Percentiles rank a stretch among this genome's conserved stretches.
phyloP scores from a whole-genome alignment of 2,329 filamentous ascomycete genomes.

The Arthrobotrys sphaeroides region DNA sequence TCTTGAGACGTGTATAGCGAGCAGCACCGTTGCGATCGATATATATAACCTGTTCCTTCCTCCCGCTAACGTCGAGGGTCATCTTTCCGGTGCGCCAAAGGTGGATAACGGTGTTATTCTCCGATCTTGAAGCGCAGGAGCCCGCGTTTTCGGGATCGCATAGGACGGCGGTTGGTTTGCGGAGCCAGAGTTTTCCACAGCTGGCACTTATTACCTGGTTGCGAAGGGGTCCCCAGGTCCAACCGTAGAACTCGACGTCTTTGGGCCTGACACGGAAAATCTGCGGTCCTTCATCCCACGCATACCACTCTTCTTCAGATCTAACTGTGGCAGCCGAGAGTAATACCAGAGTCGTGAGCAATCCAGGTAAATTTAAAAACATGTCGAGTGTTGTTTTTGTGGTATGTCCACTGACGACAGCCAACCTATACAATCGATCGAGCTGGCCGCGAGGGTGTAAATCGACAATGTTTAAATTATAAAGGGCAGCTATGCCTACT shows the following conservation, averaged over 20 bases:
- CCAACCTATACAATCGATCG: too few species aligned
- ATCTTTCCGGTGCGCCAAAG: neutral
- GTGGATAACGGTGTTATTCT: slow-evolving; percentile 1
- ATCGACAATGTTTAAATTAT: too few species aligned
- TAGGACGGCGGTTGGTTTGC: neutral
- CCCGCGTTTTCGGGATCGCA: neutral
- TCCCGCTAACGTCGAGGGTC: neutral
- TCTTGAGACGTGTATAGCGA: neutral
- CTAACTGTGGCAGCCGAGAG: neutral
- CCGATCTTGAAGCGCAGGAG: neutral
- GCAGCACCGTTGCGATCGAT: neutral
- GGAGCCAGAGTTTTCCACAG: slow-evolving; percentile 9
- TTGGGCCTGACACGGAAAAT: neutral
- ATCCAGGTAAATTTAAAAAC: neutral
- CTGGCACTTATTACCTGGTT: neutral
- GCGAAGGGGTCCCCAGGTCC: neutral
- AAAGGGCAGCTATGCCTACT: too few species aligned
- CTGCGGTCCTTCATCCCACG: slow-evolving; percentile 14
- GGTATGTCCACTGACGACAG: neutral
- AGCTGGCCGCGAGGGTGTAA: too few species aligned
- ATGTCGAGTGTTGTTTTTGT: slow-evolving; percentile 29
- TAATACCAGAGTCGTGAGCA: neutral
- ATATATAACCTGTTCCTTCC: neutral
- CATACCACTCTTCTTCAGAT: too few species aligned
- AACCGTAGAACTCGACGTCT: neutral